Base-by-base conservation (phyloP, 768 basidiomycete genomes). In the Leccinum ochraceum region DNA sequence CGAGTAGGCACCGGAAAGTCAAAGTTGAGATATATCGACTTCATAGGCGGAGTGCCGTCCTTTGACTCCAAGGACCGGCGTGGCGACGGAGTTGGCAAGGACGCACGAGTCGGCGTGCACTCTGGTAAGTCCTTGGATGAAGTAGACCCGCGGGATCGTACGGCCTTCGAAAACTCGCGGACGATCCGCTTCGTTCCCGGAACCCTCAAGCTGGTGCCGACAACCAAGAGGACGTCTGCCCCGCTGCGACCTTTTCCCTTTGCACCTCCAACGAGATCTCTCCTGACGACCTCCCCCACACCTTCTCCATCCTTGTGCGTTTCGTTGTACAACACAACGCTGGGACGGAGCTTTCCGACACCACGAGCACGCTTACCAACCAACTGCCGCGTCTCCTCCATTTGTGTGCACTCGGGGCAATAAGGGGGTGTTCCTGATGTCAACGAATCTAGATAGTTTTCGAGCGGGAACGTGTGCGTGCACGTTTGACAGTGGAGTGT, bases 181-280 rank as follows among this genome's bases (percentile, higher is more conserved):
- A 95, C 92, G 76, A 96, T 92, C 65, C 90, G 81, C 75, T 94
- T 95, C 51, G 94, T 95, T 20, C 95, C 95, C 9, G 92, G 94
- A 16, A 97, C 90, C 63, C 87, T 82, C 60, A 97, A 76, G 73
- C 90, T 94, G 58, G 94, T 96, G 49, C 95, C 95, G 17, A 92
- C 94, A 14, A 97, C 94, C 56, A 97, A 75, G 39, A 97, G 76
- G 50, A 94, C 73, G 75, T 97, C 95, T 8, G 93, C 91, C 4
- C 88, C 85, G 51, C 83, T 83, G 61, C 86, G 79, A 3, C 86
- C 86, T 66, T 86, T 89, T 14, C 86, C 84, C 64, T 84, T 84
- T 3, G 81, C 83, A 8, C 83, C 79, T 8, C 91, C 90, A 57
- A 92, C 79, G 57, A 96, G 76, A 71, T 97, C 95, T 64, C 83